Base-by-base conservation (phyloP, 164 flowering plant species). In the Saururus chinensis region DNA sequence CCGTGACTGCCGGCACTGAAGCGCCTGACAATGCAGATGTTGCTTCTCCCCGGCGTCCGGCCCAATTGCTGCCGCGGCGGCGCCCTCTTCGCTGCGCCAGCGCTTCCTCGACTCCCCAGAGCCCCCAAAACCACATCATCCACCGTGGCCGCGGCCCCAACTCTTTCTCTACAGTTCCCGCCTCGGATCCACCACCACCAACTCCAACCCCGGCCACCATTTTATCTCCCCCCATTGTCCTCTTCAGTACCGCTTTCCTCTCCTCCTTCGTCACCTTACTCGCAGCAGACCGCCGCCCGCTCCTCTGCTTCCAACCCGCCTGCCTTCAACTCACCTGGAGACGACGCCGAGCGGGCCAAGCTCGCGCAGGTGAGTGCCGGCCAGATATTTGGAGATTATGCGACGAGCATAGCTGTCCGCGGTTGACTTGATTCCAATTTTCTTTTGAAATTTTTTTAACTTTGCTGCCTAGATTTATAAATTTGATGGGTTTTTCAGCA, bases 341-440 rank as follows among this genome's bases (percentile, higher is more conserved):
- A 78, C 51, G 96, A 89, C 4, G 55, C 83, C 19, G 96, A 91
- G 0, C 76, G 73, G 70, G 86, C 82, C 6, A 87, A 87, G 55
- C 89, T 89, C 60, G 93, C 93, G 67, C 93, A 86, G 98, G 96
- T 89, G 25, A 30, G 35, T 30, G 37, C 6, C 6, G 4, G 37
- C 6, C 37, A 2, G 37, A 6, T 30, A 6, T 30, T 30, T 30
- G 37, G 6, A 6, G 37, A 4, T 48, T 23, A 35, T 30, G 45
- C 17, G 30, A 13, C 7, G 2, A 41, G 7, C 53, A 12, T 22
- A 11, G 25, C 11, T 68, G 12, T 12, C 16, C 1, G 62, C 12
- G 20, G 24, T 48, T 25, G 13, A 45, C 42, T 51, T 65, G 26
- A 19, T 51, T 12, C 19, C 42, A 16, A 22, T 16, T n/a, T 13